A percentile compares a stretch with the other conserved stretches of the same genome.
Evolutionary conservation across 192 early-diverging fungal species (phyloP).

Genomic region (Mortierella hygrophila): DNA sequence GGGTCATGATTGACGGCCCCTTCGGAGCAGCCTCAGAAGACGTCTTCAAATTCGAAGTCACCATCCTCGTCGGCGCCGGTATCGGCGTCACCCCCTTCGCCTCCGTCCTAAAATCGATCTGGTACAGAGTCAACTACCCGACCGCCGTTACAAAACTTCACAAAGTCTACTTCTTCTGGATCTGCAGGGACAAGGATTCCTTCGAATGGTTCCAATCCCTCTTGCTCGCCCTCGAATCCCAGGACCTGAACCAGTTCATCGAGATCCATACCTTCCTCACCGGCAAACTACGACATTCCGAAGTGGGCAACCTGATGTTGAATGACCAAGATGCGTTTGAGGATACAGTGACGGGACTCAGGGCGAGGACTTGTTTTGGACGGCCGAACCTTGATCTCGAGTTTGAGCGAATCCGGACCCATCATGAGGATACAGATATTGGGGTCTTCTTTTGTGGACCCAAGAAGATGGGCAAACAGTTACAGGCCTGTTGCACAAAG

Average conservation of each 20-base stretch:
- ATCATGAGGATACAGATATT: constrained; percentile 68
- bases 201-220: constrained; percentile 89
- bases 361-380: constrained; percentile 59
- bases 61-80: constrained; percentile 79
- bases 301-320: constrained; percentile 72
- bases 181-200: constrained; percentile 76
- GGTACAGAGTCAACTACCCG: constrained; percentile 71
- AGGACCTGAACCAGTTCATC: constrained; percentile 70
- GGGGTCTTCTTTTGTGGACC: constrained; percentile 87
- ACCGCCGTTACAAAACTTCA: constrained; percentile 62
- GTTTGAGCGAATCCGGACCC: constrained; percentile 57
- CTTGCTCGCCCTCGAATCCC: constrained; percentile 73
- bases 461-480: constrained; percentile 62
- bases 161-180: constrained; percentile 87
- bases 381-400: constrained; percentile 61
- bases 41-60: constrained; percentile 79
- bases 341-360: constrained; percentile 62
- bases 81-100: constrained; percentile 88
- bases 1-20: constrained; percentile 77
- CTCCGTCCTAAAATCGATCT: constrained; percentile 77
- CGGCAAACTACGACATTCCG: constrained; percentile 69
- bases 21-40: constrained; percentile 79
- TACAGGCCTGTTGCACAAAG: constrained; percentile 55
- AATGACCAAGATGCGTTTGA: constrained; percentile 58
- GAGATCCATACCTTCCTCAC: constrained; percentile 79